These are phyloP conservation scores for Tetradesmus lagerheimii DNA, from an alignment of 139 green algal species.

Conservation along the genomic window DNA sequence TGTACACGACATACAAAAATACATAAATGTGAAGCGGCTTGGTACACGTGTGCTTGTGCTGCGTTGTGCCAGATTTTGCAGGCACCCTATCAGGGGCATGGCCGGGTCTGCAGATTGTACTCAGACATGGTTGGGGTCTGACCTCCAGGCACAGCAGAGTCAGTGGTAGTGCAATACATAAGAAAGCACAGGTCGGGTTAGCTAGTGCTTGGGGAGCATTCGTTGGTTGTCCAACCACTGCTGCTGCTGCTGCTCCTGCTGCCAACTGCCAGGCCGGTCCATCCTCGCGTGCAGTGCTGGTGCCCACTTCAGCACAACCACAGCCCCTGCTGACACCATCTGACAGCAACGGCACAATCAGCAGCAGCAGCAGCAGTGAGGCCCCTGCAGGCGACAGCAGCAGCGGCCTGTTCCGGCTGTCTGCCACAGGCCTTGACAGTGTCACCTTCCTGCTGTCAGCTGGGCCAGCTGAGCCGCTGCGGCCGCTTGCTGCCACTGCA, in stretches of 20 bases:
- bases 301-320: not conserved
- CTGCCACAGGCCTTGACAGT: constrained; percentile 49
- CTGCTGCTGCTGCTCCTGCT: not conserved
- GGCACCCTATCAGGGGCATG: no score
- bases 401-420: not conserved
- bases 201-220: not conserved
- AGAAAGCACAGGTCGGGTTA: no score
- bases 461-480: constrained; percentile 81
- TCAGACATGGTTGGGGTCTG: no score
- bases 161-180: no score
- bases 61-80: no score
- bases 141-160: no score
- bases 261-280: not conserved
- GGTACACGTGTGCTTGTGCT: no score
- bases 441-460: constrained; percentile 83
- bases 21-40: no score
- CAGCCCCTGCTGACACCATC: not conserved
- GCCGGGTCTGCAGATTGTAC: no score
- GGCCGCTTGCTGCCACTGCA: constrained; percentile 75
- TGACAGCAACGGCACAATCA: not conserved
- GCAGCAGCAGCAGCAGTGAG: constrained; percentile 5
- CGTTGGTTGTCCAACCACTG: not conserved
- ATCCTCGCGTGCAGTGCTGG: constrained; percentile 8
- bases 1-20: no score
- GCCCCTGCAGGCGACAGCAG: not conserved